Evolutionary conservation across 2,329 filamentous ascomycete genomes (phyloP).

Genomic region (Nemania bipapillata): DNA sequence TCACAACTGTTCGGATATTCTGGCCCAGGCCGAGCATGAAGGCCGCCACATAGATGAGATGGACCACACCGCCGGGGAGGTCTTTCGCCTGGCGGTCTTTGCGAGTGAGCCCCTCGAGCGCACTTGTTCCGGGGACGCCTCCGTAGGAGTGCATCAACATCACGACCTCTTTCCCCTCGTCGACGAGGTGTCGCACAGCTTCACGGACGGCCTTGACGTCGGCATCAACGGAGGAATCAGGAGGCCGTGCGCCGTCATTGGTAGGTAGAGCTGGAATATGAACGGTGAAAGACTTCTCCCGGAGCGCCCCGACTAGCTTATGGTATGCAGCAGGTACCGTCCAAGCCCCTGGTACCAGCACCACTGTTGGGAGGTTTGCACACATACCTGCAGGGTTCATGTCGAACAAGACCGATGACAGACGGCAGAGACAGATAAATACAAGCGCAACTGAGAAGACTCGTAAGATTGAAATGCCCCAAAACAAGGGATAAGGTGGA

Average conservation of each 20-base stretch:
- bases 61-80: not conserved
- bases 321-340: not conserved
- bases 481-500: too few species aligned
- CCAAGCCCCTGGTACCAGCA: not conserved
- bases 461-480: too few species aligned
- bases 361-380: not conserved
- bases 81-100: not conserved
- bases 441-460: too few species aligned
- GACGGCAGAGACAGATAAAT: not conserved
- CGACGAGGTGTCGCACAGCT: not conserved
- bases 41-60: not conserved
- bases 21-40: not conserved
- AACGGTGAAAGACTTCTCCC: not conserved
- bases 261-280: not conserved
- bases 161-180: not conserved
- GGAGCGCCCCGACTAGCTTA: not conserved
- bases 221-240: not conserved
- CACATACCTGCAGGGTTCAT: not conserved
- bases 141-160: constrained; percentile 4
- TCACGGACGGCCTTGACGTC: not conserved
- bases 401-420: not conserved
- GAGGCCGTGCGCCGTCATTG: not conserved
- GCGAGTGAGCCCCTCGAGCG: not conserved
- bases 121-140: not conserved
- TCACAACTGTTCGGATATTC: not conserved